Evolutionary conservation across 73 alveolate species (phyloP).

Genomic region (Paramecium biaurelia): DNA sequence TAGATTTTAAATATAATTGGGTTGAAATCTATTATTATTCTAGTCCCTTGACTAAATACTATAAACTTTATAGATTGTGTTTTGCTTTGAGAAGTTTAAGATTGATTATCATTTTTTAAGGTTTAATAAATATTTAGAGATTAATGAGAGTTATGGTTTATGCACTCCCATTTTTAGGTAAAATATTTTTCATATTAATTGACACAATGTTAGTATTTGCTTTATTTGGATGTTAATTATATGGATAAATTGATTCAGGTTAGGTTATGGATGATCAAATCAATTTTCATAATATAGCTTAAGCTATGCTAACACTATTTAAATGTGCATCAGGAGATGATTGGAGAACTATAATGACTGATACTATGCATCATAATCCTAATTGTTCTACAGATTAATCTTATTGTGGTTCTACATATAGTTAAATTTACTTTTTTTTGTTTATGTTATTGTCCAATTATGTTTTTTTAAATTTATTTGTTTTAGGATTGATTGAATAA

Average conservation of each 20-base stretch:
- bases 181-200: not conserved
- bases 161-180: constrained; percentile 41
- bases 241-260: constrained; percentile 15
- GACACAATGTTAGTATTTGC: not conserved
- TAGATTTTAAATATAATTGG: not conserved
- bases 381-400: not conserved
- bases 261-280: constrained; percentile 14
- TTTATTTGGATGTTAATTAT: constrained; percentile 11
- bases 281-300: not conserved
- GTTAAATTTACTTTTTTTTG: not conserved
- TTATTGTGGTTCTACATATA: constrained; percentile 30
- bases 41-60: not conserved
- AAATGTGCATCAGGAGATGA: constrained; percentile 44
- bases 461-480: constrained; percentile 2
- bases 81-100: constrained; percentile 1
- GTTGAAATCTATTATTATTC: not conserved
- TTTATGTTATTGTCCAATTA: constrained; percentile 24
- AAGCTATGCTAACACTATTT: constrained; percentile 4
- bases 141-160: constrained; percentile 8
- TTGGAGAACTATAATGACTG: constrained; percentile 39
- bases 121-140: not conserved
- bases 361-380: constrained; percentile 40
- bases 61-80: not conserved
- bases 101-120: constrained; percentile 11
- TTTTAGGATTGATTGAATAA: constrained; percentile 46